Conservation (phyloP, 306 rosid genomes). For the Gastrolobium villosum region DNA sequence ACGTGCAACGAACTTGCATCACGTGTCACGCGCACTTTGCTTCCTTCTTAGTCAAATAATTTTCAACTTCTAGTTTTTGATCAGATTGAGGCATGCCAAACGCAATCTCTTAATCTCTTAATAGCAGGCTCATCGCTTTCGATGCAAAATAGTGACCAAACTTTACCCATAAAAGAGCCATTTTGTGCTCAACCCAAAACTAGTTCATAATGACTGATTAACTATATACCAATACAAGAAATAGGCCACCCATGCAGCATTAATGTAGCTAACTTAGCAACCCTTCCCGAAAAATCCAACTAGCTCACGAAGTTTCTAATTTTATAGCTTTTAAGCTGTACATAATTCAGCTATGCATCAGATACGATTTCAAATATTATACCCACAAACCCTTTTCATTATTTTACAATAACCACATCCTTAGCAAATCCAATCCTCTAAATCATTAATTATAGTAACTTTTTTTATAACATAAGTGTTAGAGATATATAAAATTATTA, state of each 20-base stretch:
- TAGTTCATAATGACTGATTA: conserved; percentile 17
- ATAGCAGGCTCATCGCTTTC: conserved; percentile 9
- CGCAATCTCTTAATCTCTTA: not conserved
- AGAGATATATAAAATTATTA: no score
- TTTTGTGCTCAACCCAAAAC: not conserved
- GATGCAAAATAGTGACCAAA: not conserved
- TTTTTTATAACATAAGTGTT: no score
- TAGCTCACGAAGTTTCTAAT: conserved; percentile 35
- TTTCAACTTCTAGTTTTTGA: conserved; percentile 31
- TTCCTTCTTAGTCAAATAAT: not conserved
- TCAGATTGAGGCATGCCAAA: not conserved
- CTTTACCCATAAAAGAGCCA: conserved; percentile 5
- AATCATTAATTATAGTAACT: no score
- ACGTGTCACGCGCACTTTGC: not conserved
- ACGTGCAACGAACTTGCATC: not conserved
- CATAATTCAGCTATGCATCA: not conserved
- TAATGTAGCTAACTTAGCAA: conserved; percentile 44
- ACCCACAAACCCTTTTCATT: not conserved
- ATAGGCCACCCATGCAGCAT: conserved; percentile 39
- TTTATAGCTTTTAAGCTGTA: not conserved
- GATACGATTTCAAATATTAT: not conserved
- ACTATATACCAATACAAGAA: conserved; percentile 26
- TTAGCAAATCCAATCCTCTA: no score
- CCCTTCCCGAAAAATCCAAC: conserved; percentile 19
- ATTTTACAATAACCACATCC: no score